phyloP scores from a whole-genome alignment of 208 protist genomes.

The Wallacemonas rigidus region DNA sequence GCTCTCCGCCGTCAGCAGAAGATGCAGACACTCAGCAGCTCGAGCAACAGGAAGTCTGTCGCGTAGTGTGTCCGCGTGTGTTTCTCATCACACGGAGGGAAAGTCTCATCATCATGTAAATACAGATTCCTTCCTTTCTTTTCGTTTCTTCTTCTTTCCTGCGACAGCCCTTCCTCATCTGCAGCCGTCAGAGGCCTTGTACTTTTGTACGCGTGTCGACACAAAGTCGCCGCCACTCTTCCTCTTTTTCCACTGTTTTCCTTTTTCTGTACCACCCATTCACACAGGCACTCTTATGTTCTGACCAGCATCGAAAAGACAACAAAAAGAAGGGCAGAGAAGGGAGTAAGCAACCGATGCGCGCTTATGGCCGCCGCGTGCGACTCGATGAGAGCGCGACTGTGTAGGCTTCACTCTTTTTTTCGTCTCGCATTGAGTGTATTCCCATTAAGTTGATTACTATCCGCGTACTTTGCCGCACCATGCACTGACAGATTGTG shows the following conservation, averaged over 20 bases:
- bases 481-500: too few species aligned
- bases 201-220: neutral
- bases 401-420: too few species aligned
- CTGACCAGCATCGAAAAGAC: too few species aligned
- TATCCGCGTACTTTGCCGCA: too few species aligned
- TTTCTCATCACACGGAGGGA: neutral
- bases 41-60: slow-evolving; percentile 1
- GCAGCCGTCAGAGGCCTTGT: too few species aligned
- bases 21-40: neutral
- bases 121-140: neutral
- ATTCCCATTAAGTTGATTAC: too few species aligned
- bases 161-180: neutral
- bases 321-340: too few species aligned
- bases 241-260: neutral
- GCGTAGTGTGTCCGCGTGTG: neutral
- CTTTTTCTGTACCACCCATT: neutral
- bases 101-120: neutral
- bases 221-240: neutral
- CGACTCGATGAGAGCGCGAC: too few species aligned
- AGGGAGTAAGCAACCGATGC: too few species aligned
- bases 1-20: slow-evolving; percentile 40
- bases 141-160: neutral
- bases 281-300: neutral
- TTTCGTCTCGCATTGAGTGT: too few species aligned
- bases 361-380: too few species aligned